Evolutionary conservation across 345 rosid species (phyloP).

Genomic region (Reutealis trisperma): DNA sequence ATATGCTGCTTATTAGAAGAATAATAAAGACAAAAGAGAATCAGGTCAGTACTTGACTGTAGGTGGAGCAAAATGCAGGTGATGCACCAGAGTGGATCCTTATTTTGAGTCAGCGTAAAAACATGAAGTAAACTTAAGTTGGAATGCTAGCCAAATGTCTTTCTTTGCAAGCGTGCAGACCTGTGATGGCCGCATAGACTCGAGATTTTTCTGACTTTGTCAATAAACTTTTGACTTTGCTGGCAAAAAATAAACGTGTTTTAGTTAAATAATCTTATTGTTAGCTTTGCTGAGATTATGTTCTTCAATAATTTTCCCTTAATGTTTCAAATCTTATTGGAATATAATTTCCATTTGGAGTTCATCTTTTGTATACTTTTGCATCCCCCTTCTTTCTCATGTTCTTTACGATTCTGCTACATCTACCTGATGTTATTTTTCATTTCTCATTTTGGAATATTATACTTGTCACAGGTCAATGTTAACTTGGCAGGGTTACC

Average conservation of each 20-base stretch:
- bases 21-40: background rate
- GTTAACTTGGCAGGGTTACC: conserved; percentile 92
- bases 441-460: conserved; percentile 18
- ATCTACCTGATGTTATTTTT: background rate
- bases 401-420: background rate
- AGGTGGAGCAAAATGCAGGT: background rate
- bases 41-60: background rate
- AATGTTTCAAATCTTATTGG: background rate
- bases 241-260: too few species aligned
- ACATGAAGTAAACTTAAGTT: background rate
- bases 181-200: background rate
- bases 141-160: background rate
- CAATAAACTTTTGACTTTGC: too few species aligned
- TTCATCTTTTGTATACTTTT: background rate
- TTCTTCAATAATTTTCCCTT: background rate
- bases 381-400: background rate
- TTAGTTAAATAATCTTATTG: background rate
- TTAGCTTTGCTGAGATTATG: background rate
- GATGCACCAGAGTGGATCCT: background rate
- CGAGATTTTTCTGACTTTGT: background rate
- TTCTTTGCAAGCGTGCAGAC: background rate
- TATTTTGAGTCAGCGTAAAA: background rate
- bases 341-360: background rate
- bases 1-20: background rate
- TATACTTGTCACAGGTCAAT: conserved; percentile 63